Base-by-base conservation (phyloP, 139 green algal genomes). In the Desmodesmus armatus region DNA sequence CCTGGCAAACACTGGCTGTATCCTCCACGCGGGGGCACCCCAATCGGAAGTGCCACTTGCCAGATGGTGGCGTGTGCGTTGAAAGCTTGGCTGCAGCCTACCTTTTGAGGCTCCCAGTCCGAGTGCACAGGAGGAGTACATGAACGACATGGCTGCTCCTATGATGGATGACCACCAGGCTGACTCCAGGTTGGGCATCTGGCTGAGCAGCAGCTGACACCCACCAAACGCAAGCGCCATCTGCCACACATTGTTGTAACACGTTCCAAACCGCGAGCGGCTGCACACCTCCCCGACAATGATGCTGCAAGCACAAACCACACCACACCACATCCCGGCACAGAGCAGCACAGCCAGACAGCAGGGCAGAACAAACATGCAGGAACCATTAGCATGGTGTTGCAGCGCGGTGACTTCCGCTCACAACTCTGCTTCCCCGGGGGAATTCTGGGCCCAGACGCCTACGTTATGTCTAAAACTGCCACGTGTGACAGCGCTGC, bases 141-240 rank as follows among this genome's bases (percentile, higher is more conserved):
- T 83, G 19, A 90, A 71, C 25, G 77, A 89, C 92, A 95, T 95
- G 37, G 74, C 35, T 0, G 90, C 91, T 23, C 92, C 92, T 60
- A 95, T 47, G 62, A 94, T 81, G 0, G 87, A 93, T 17, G 92
- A 74, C 92, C 92, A 95, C 90, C 90, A 94, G 17, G 94, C 79
- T 7, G 80, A 82, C 66, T 95, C 88, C 39, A 95, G 91, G 76
- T 89, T 89, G 4, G 86, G 88, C 25, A 93, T 67, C 83, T 94
- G 91, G 58, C 74, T 89, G 19, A 94, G 75, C n/a, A 83, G 31
- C 40, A 94, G 82, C 88, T 95, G 89, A 25, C 86, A 40, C 5
- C 55, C 80, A 6, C 83, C 88, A 86, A 95, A 95, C 3, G 86
- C 27, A 29, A 92, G 40, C 39, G 87, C 71, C 72, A 90, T 80